Percentiles rank a stretch among this genome's conserved stretches.
Conservation (phyloP, 192 early-diverging fungal genomes). For the Coemansia sp. region DNA sequence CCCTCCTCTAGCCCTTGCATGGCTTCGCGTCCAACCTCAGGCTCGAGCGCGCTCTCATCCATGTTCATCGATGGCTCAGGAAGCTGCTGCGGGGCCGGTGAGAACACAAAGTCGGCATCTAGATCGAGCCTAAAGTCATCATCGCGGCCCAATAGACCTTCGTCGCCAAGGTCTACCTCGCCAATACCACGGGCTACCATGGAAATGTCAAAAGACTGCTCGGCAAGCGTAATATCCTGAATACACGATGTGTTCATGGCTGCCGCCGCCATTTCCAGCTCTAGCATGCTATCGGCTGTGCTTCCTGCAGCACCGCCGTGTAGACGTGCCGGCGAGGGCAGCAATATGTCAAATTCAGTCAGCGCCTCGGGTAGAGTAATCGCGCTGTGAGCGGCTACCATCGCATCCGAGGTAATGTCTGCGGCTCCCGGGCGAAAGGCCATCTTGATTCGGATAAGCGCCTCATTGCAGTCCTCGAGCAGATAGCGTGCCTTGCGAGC, state of each 20-base stretch:
- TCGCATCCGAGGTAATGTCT: conserved; percentile 77
- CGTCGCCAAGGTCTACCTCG: conserved; percentile 51
- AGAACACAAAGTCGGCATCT: conserved; percentile 50
- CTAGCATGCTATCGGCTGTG: conserved; percentile 13
- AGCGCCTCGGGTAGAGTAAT: conserved; percentile 88
- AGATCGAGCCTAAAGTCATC: conserved; percentile 60
- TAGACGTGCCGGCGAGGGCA: conserved; percentile 68
- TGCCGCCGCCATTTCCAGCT: conserved; percentile 27
- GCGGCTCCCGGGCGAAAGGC: conserved; percentile 74
- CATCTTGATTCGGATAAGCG: conserved; percentile 92
- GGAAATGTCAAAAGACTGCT: conserved; percentile 58
- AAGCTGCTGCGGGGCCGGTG: conserved; percentile 36
- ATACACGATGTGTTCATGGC: conserved; percentile 60
- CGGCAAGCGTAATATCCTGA: conserved; percentile 73
- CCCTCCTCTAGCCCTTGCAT: conserved; percentile 48
- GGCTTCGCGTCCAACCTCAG: conserved; percentile 64
- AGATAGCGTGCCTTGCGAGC: conserved; percentile 95
- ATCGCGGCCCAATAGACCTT: conserved; percentile 57
- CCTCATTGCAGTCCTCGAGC: conserved; percentile 97
- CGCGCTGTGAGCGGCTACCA: conserved; percentile 70
- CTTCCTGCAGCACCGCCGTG: not conserved
- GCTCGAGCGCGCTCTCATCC: conserved; percentile 52
- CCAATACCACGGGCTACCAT: conserved; percentile 47
- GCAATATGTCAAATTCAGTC: conserved; percentile 89
- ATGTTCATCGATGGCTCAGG: conserved; percentile 19